Evolutionary conservation across 208 protist genomes (phyloP).

Genomic region (Naegleria lovaniensis): DNA sequence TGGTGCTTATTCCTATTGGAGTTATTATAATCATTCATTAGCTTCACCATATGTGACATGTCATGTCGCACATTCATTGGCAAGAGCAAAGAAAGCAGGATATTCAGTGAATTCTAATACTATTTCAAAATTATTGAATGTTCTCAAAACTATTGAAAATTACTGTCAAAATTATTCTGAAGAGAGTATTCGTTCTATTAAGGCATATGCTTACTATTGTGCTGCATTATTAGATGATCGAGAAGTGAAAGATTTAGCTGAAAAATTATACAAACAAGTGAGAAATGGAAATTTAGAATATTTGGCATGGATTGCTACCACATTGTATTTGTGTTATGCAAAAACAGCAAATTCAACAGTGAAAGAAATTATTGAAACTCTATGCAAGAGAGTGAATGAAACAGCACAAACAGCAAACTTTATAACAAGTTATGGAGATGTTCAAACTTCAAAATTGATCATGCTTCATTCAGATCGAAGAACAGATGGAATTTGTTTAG

Average conservation of each 20-base stretch:
- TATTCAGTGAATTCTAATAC: neutral
- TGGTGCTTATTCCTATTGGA: neutral
- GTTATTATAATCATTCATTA: neutral
- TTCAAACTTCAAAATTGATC: neutral
- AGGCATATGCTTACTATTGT: neutral
- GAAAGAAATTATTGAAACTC: neutral
- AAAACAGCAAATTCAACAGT: neutral
- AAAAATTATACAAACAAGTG: neutral
- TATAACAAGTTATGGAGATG: neutral
- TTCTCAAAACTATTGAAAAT: neutral
- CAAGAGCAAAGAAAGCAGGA: neutral
- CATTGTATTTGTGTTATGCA: neutral
- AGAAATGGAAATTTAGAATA: neutral
- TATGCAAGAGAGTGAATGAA: conserved; percentile 3
- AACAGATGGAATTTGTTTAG: conserved; percentile 21
- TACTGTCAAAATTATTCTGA: neutral
- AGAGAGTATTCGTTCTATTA: neutral
- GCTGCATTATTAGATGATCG: neutral
- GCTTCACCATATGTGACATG: neutral
- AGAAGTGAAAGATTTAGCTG: neutral
- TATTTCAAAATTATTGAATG: neutral
- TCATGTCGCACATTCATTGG: neutral
- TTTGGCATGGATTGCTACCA: neutral
- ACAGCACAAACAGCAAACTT: conserved; percentile 19
- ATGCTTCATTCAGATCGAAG: conserved; percentile 8